Evolutionary conservation across 257 asterid genomes (phyloP).

Genomic region (Ophiorrhiza pumila): DNA sequence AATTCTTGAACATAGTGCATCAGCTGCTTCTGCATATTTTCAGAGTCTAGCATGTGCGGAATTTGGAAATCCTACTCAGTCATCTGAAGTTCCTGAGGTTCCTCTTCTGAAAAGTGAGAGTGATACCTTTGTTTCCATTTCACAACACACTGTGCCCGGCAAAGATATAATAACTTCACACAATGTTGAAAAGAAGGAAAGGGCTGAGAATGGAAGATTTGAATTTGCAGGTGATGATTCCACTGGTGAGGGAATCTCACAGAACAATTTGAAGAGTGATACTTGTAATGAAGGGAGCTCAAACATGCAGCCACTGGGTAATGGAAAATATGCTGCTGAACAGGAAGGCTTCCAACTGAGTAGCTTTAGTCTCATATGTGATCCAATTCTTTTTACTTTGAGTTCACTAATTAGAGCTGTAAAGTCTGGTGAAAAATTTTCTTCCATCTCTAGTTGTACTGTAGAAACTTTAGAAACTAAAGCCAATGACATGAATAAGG

Average conservation of each 20-base stretch:
- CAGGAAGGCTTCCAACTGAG: slow-evolving; percentile 15
- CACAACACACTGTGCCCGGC: slow-evolving; percentile 29
- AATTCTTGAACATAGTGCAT: slow-evolving; percentile 81
- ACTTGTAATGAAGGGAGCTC: slow-evolving; percentile 32
- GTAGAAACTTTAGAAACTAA: slow-evolving; percentile 19
- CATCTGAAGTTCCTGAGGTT: slow-evolving; percentile 30
- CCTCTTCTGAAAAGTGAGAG: slow-evolving; percentile 26
- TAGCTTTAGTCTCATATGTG: slow-evolving; percentile 29
- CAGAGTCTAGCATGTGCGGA: slow-evolving; percentile 34
- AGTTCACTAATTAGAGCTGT: slow-evolving; percentile 33
- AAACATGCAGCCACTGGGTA: slow-evolving; percentile 30
- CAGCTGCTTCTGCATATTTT: slow-evolving; percentile 68
- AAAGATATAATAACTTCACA: slow-evolving; percentile 28
- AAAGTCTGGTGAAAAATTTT: slow-evolving; percentile 28
- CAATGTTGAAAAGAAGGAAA: slow-evolving; percentile 20
- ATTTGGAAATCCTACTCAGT: slow-evolving; percentile 33
- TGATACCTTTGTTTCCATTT: slow-evolving; percentile 24
- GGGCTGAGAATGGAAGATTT: slow-evolving; percentile 27
- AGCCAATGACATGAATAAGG: slow-evolving; percentile 19
- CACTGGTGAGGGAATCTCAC: slow-evolving; percentile 30
- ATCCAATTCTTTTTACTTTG: slow-evolving; percentile 50
- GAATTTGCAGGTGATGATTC: slow-evolving; percentile 31
- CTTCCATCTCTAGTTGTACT: slow-evolving; percentile 28
- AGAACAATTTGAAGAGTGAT: slow-evolving; percentile 28
- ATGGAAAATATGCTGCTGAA: slow-evolving; percentile 21